These are phyloP conservation scores for Chytriomyces hyalinus DNA, from an alignment of 192 early-diverging fungal genomes.

Conservation along the genomic window DNA sequence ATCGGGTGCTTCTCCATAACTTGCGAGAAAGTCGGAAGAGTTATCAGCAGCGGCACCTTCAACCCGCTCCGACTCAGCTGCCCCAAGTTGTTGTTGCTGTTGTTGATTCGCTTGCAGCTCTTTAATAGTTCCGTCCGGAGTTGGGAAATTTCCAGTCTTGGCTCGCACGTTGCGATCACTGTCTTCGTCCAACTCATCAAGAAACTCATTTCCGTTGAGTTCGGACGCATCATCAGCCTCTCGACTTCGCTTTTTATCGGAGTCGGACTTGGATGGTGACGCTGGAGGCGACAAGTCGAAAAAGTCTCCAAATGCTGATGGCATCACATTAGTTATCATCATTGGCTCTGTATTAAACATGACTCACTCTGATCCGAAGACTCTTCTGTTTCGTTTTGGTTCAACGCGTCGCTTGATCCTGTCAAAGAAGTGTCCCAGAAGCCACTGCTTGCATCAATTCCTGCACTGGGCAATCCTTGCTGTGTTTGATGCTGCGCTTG, in stretches of 20 bases:
- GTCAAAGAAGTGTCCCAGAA: neutral
- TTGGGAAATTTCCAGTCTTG: neutral
- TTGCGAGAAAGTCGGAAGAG: too few relatives aligned
- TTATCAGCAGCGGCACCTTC: neutral
- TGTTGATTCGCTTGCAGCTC: neutral
- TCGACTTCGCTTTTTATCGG: neutral
- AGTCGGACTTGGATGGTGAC: neutral
- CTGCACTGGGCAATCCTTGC: neutral
- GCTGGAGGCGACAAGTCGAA: conserved; percentile 3
- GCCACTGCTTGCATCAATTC: too few relatives aligned
- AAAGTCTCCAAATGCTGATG: neutral
- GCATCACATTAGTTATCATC: neutral
- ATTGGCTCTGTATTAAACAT: neutral
- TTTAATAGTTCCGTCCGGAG: neutral
- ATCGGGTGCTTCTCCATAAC: too few relatives aligned
- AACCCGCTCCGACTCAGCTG: too few relatives aligned
- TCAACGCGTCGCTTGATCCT: neutral
- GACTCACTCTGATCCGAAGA: neutral
- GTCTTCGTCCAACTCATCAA: neutral
- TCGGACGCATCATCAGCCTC: neutral
- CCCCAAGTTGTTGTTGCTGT: neutral
- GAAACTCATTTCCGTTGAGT: neutral
- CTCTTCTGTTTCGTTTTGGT: neutral
- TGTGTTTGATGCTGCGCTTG: neutral
- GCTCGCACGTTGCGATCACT: neutral